Conservation (phyloP, 306 rosid species). For the Vigna reflexopilosa region DNA sequence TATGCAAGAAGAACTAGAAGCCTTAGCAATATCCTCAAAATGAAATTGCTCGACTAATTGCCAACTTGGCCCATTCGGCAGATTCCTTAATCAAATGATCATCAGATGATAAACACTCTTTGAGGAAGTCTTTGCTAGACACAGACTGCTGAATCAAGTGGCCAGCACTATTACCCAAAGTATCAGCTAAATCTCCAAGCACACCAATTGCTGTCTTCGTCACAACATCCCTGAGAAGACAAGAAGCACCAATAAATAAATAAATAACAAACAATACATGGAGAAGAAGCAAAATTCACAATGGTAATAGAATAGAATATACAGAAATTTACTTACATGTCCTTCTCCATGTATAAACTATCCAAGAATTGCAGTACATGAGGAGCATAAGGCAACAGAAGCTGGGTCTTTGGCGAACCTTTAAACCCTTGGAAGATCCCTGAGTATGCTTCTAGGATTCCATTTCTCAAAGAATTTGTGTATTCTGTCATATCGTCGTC, state of each 20-base stretch:
- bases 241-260: background rate
- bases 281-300: background rate
- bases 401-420: conserved; percentile 84
- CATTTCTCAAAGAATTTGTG: conserved; percentile 91
- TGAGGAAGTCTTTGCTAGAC: conserved; percentile 87
- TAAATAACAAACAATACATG: background rate
- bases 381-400: conserved; percentile 87
- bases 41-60: conserved; percentile 79
- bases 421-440: conserved; percentile 97
- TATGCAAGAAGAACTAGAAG: conserved; percentile 72
- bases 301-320: background rate
- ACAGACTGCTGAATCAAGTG: conserved; percentile 81
- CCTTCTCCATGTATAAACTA: conserved; percentile 80
- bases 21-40: conserved; percentile 62
- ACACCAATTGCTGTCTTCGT: conserved; percentile 90
- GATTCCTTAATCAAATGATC: conserved; percentile 87
- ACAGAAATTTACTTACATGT: conserved; percentile 68
- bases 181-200: conserved; percentile 94
- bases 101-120: conserved; percentile 82
- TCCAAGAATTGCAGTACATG: conserved; percentile 91
- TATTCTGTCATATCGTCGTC: conserved; percentile 93
- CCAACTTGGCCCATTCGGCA: conserved; percentile 94
- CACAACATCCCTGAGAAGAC: conserved; percentile 76
- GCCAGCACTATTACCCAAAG: conserved; percentile 74
- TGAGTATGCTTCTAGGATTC: conserved; percentile 91